Conservation (phyloP, 441 rosid species). For the Bocquillonia castaneifolia region DNA sequence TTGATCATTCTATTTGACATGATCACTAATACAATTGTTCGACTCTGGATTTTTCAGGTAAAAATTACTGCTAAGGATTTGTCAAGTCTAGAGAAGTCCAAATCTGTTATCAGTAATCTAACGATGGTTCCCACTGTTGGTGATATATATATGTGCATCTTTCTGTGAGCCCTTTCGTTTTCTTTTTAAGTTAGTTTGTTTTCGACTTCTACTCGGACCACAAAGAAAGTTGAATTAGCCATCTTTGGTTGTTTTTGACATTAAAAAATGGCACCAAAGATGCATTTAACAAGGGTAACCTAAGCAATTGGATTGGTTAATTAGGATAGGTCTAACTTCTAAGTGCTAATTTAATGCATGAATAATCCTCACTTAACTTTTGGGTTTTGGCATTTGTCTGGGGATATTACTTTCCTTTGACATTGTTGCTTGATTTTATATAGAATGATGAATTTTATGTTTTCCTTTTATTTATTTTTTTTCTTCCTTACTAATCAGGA, state of each 20-base stretch:
- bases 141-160: constrained; percentile 72
- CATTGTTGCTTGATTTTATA: constrained; percentile 14
- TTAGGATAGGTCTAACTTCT: not conserved
- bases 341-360: not conserved
- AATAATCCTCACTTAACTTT: not conserved
- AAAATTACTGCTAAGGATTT: constrained; percentile 82
- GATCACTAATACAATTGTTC: constrained; percentile 17
- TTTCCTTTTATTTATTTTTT: constrained; percentile 17
- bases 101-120: constrained; percentile 63
- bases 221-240: not conserved
- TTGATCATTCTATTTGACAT: constrained; percentile 22
- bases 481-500: constrained; percentile 39
- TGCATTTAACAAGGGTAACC: not conserved
- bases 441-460: constrained; percentile 10
- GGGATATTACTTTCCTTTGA: not conserved
- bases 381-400: constrained; percentile 8
- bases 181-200: not conserved
- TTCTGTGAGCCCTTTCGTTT: constrained; percentile 6
- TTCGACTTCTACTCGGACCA: not conserved
- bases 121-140: constrained; percentile 88
- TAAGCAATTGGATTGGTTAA: not conserved
- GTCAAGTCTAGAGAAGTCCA: constrained; percentile 77
- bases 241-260: not conserved
- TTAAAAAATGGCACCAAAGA: not conserved
- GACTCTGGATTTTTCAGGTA: constrained; percentile 50